Base-by-base conservation (phyloP, 306 rosid genomes). In the Cicer chorassanicum region DNA sequence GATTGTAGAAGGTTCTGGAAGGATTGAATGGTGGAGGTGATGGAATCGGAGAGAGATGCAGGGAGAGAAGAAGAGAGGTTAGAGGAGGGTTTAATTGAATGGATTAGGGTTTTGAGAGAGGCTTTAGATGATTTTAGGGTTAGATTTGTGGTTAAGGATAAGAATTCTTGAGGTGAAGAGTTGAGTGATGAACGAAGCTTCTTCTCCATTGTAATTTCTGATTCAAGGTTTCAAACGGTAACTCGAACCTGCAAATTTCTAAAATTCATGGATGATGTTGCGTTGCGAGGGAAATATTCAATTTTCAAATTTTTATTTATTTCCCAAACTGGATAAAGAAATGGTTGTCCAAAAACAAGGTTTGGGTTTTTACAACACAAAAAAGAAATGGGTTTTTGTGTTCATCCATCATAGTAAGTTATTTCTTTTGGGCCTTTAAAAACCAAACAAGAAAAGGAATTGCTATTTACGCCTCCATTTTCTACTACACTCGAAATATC, bases 61-160 rank as follows among this genome's bases (percentile, higher is more conserved):
- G 97, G 94, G 77, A 93, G 91, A 42, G 96, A 83, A 24, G 87
- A 75, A 42, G 80, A 73, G 72, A 86, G 88, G 1, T 75, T 75
- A 1, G 96, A 88, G 6, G 94, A 90, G 67, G 88, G 81, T 1
- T 78, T 87, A 13, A 94, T 65, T 56, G 72, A 50, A 65, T 91
- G 88, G 51, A 94, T 86, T 80, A 88, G 87, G 90, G 89, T 78
- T 88, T 90, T 91, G 62, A 94, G 82, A 13, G 84, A 40, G 38
- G 91, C 36, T 70, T 83, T 88, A n/a, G 90, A 79, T 50, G 97
- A 87, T 82, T 87, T 94, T 3, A 92, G 89, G 62, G 14, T 69
- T 53, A 54, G 81, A 1, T 76, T 82, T 9, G 84, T 38, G 34
- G 97, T 95, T 7, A 84, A 66, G 38, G 80, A 60, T n/a, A 89